Base-by-base conservation (phyloP, 176 grass and related monocot species). In the Aechmea fasciata region DNA sequence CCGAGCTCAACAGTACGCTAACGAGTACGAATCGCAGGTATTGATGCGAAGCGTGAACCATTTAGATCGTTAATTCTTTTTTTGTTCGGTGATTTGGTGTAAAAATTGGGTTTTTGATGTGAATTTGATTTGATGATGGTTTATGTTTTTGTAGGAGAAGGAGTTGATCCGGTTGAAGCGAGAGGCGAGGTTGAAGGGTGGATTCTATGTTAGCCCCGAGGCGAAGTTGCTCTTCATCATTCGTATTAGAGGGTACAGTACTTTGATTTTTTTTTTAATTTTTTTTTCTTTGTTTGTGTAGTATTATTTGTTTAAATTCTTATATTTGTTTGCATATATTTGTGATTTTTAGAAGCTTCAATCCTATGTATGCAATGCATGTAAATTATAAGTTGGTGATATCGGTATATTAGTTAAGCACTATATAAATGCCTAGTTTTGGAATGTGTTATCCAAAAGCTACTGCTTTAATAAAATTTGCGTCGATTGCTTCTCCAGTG, bases 181-280 rank as follows among this genome's bases (percentile, higher is more conserved):
- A 1, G 93, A 97, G 74, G 89, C 93, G 14, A 79, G 86, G 62
- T 57, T 97, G 79, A 97, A 97, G 70, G 93, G 93, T 66, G 93
- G 93, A 20, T 97, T 97, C 81, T 97, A 97, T 77, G 93, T 97
- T 48, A 85, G 77, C 52, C 89, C 89, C 15, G 93, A 92, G 69
- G 82, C 78, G 15, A 97, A 97, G 65, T 70, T 97, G 53, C 50
- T 97, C 1, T 97, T 97, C 66, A 91, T 97, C 11, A 41, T 97
- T 51, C 89, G 93, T 1, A 97, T 97, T 68, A 75, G 93, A 26
- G 93, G 93, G 93, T 97, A 83, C 52, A 53, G 0, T 2, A 13
- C 63, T 48, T 0, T 41, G 11, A 5, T 13, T 62, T 49, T 0
- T 25, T 12, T 26, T n/a, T n/a, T n/a, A n/a, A n/a, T n/a, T n/a